A percentile compares a stretch with the other conserved stretches of the same genome.
Conservation (phyloP, 371 early-diverging fungal species). For the Saksenaea vasiformis region DNA sequence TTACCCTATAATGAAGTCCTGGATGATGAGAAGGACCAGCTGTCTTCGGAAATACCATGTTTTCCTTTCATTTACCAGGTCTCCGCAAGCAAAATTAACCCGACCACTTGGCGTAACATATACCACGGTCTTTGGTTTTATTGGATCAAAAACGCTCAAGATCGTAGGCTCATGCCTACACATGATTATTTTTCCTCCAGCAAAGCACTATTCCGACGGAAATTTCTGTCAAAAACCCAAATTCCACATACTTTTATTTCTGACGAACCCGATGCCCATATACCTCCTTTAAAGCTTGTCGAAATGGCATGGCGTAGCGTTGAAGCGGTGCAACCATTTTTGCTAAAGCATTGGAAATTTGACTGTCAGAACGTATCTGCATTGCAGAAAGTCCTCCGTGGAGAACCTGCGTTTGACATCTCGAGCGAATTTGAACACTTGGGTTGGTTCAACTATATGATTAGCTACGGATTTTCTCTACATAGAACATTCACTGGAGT, state of each 20-base stretch:
- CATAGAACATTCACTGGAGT: conserved; percentile 39
- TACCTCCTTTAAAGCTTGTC: conserved; percentile 21
- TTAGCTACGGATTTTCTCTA: conserved; percentile 43
- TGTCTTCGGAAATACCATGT: conserved; percentile 26
- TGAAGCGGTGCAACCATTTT: conserved; percentile 42
- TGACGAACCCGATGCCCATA: conserved; percentile 22
- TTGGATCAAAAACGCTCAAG: conserved; percentile 42
- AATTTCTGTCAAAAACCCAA: conserved; percentile 39
- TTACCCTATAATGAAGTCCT: conserved; percentile 50
- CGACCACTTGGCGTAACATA: conserved; percentile 31
- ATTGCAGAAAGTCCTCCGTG: conserved; percentile 17
- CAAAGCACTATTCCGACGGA: conserved; percentile 36
- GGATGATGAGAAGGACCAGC: conserved; percentile 17
- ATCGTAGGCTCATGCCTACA: conserved; percentile 23
- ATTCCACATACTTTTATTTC: conserved; percentile 35
- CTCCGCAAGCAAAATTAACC: conserved; percentile 25
- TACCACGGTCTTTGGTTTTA: conserved; percentile 40
- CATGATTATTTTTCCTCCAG: conserved; percentile 43
- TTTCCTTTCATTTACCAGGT: conserved; percentile 46
- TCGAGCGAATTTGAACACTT: conserved; percentile 17
- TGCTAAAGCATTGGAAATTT: conserved; percentile 39
- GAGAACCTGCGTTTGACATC: conserved; percentile 24
- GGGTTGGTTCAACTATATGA: conserved; percentile 45
- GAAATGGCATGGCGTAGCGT: conserved; percentile 36
- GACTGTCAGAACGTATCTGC: conserved; percentile 35